phyloP scores from a whole-genome alignment of 768 basidiomycete genomes.

The Butyriboletus loyo region DNA sequence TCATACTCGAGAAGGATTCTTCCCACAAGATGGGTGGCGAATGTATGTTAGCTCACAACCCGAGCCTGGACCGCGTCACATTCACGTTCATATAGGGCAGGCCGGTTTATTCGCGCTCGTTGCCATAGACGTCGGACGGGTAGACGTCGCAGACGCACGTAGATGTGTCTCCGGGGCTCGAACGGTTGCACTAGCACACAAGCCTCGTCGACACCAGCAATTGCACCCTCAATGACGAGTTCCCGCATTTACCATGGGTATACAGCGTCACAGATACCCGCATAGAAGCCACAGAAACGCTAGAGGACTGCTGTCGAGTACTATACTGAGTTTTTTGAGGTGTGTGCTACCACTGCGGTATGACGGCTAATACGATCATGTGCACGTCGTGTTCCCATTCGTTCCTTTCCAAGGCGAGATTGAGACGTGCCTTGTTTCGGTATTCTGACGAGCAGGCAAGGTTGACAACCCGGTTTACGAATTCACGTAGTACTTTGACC shows the following conservation, averaged over 20 bases:
- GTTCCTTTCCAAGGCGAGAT: neutral
- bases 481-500: neutral
- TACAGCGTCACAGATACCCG: neutral
- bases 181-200: too few species aligned
- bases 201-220: too few species aligned
- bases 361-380: too few species aligned
- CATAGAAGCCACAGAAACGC: neutral
- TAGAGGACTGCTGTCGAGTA: neutral
- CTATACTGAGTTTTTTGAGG: neutral
- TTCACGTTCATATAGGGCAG: neutral
- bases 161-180: too few species aligned
- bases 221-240: too few species aligned
- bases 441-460: neutral
- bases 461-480: neutral
- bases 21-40: neutral
- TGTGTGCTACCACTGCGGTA: neutral
- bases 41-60: neutral
- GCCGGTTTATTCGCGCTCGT: too few species aligned
- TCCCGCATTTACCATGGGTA: too few species aligned
- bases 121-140: too few species aligned
- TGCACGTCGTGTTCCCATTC: neutral
- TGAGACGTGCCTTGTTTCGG: neutral
- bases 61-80: neutral
- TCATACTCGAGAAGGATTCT: neutral
- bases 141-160: too few species aligned